Evolutionary conservation across 768 basidiomycete species (phyloP), one percentile per base, ranked within the genome.

Genomic region (Rubroboletus satanas): DNA sequence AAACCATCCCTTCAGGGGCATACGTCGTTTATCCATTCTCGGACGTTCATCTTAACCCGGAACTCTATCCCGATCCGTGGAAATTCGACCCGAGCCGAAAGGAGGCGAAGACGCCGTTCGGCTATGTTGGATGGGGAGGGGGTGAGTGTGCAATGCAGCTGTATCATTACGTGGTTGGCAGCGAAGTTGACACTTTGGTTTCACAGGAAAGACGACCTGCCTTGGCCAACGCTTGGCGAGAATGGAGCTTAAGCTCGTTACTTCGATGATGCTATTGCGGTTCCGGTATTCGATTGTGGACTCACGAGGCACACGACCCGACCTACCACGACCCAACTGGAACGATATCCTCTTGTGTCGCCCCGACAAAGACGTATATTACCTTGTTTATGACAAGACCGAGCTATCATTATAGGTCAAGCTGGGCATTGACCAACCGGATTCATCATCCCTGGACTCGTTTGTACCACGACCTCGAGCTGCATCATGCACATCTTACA

Each of bases 21-120:
- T 90, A 87, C 64, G 80, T 88, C 45, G 77, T 89, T 42, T 90
- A 89, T 71, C 88, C 88, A 42, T 90, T 89, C 70, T 86, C 84
- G 67, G 85, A 87, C 64, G 83, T 89, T 41, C 88, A 91, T 71
- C 80, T 90, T 36, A 79, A 90, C 69, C 77, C 84, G 38, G 76
- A 79, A 56, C 69, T 90, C 21, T 91, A 90, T 68, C 80, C 83
- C 45, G 81, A 90, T 67, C 88, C 88, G 37, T 88, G 86, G 86
- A 82, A 74, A 61, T 91, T 88, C 63, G 85, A 90, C 73, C 89
- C 88, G 43, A 66, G 57, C 46, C 73, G 78, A 55, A 73, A 64
- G 75, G 83, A 69, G 71, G 74, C 60, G 71, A 78, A 70, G 70
- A 71, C 75, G 55, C 79, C 79, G 54, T 83, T 82, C 69, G 73